Evolutionary conservation across 2,329 filamentous ascomycete species (phyloP), one percentile per base, ranked within the genome.

Genomic region (Talaromyces sp.): DNA sequence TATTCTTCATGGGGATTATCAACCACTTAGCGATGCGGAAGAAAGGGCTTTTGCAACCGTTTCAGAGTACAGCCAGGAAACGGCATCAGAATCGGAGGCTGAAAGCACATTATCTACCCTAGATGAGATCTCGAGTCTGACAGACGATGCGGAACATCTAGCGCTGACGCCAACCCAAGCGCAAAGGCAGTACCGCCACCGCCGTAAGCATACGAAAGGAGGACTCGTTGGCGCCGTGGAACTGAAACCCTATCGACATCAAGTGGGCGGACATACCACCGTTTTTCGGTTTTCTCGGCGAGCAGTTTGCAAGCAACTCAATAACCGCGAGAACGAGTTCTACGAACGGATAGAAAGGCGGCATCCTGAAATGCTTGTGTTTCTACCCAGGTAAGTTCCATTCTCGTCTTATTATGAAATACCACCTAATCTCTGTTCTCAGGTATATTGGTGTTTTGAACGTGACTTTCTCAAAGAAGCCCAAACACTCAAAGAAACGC

Each of bases 401-500:
- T 27, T 39, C 9, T 41, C 39, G 10, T 27, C 22, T 37, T 41
- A 10, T 9, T 56, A 31, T 60, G 13, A 59, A 39, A 14, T 8
- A 19, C 8, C 24, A 16, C 19, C 56, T 59, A 45, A 59, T 19
- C 13, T 45, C 11, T 59, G 13, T 58, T 58, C 16, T 59, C 22
- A 96, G 92, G 74, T 98, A 99, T 72, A 98, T 99, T 72, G 95
- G 95, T 68, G 95, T 99, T 49, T 81, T 99, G 60, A 98, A 97
- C 76, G 94, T 97, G 22, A 97, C 93, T 0, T 97, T 96, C 75
- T 92, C 93, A 60, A 97, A 96, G 75, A 88, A 89, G 65, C 83
- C 87, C 1, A 91, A 92, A 63, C 88, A 82, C 61, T 79, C 80
- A 66, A 86, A 83, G 73, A 63, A 69, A 57, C 76, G 77, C 52